Evolutionary conservation across 2,329 filamentous ascomycete species (phyloP).

Genomic region (Colletotrichum theobromicola): DNA sequence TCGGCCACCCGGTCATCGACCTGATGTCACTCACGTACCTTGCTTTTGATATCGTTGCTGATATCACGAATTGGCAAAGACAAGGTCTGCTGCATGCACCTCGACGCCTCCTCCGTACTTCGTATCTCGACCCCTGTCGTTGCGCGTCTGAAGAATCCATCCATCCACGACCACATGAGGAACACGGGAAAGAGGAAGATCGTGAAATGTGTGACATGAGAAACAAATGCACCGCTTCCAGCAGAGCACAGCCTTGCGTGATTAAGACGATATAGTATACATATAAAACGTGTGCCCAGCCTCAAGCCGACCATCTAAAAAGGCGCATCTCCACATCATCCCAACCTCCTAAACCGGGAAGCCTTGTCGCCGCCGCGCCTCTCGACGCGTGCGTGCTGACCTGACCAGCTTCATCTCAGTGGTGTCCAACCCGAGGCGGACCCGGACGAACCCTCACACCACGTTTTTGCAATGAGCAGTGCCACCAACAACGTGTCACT

Average conservation of each 20-base stretch:
- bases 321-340: not conserved
- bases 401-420: not conserved
- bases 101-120: not conserved
- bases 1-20: not conserved
- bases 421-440: not conserved
- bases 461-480: not conserved
- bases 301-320: not conserved
- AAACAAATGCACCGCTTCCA: constrained; percentile 15
- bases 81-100: not conserved
- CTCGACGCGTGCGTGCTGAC: not conserved
- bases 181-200: too few relatives aligned
- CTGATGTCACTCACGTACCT: too few relatives aligned
- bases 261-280: constrained; percentile 18
- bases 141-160: not conserved
- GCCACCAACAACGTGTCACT: not conserved
- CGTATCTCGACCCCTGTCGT: not conserved
- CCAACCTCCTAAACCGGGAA: not conserved
- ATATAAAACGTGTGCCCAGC: constrained; percentile 4
- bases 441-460: not conserved
- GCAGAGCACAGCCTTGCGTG: constrained; percentile 13
- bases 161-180: too few relatives aligned
- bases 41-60: not conserved
- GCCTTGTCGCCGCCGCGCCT: not conserved
- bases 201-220: not conserved
- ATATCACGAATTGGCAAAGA: not conserved